A percentile compares a stretch with the other conserved stretches of the same genome.
Conservation (phyloP, 441 rosid species). For the Eutrema salsugineum region DNA sequence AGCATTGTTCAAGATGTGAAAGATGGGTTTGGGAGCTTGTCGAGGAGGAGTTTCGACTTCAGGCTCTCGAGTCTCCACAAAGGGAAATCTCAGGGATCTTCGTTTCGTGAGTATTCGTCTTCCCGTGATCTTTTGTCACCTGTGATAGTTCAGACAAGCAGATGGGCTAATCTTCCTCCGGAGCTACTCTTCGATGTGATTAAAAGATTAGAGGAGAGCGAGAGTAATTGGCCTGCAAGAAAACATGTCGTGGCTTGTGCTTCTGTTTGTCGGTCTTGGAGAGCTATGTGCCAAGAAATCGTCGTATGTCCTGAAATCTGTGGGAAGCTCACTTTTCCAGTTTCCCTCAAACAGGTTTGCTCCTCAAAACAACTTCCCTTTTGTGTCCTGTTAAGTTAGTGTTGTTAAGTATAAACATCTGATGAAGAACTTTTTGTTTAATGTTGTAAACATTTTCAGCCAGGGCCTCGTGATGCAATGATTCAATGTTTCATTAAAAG, state of each 20-base stretch:
- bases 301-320: slow-evolving; percentile 49
- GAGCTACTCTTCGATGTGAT: slow-evolving; percentile 51
- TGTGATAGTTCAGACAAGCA: slow-evolving; percentile 39
- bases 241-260: slow-evolving; percentile 50
- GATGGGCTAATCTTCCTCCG: slow-evolving; percentile 57
- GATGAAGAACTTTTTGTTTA: neutral
- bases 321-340: slow-evolving; percentile 51
- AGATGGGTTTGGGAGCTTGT: slow-evolving; percentile 55
- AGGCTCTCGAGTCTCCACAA: slow-evolving; percentile 41
- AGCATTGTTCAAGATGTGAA: slow-evolving; percentile 53
- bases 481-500: slow-evolving; percentile 52
- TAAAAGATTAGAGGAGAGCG: slow-evolving; percentile 51
- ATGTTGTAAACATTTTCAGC: slow-evolving; percentile 31
- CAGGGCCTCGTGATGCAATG: slow-evolving; percentile 44
- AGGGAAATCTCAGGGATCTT: slow-evolving; percentile 47
- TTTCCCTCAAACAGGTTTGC: slow-evolving; percentile 50
- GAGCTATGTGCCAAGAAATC: slow-evolving; percentile 52
- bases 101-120: slow-evolving; percentile 54
- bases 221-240: slow-evolving; percentile 48
- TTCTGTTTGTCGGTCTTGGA: slow-evolving; percentile 53
- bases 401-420: neutral
- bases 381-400: neutral
- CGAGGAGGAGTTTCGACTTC: slow-evolving; percentile 47
- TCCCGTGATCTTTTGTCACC: slow-evolving; percentile 50
- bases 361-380: neutral